A percentile compares a stretch with the other conserved stretches of the same genome.
Evolutionary conservation across 164 flowering plant genomes (phyloP).

Genomic region (Stephania japonica): DNA sequence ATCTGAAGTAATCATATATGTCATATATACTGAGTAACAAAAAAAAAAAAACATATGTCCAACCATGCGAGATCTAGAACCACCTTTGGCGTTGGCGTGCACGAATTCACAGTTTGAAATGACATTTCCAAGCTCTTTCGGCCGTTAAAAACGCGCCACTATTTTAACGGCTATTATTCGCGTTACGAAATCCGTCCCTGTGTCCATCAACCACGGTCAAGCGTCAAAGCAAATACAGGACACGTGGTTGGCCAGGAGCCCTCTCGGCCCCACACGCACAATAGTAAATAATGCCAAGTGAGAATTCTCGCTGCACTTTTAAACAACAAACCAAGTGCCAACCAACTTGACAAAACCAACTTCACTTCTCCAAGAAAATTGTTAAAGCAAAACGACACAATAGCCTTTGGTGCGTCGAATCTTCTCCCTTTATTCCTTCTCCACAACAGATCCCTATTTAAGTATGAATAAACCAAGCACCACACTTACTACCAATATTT

Average conservation of each 20-base stretch:
- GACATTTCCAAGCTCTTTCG: too few species aligned
- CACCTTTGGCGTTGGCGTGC: too few species aligned
- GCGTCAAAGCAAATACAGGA: neutral
- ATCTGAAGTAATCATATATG: too few species aligned
- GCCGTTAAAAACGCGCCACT: too few species aligned
- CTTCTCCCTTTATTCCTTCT: constrained; percentile 19
- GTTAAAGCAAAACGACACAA: constrained; percentile 18
- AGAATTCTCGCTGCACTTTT: neutral
- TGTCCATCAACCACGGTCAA: too few species aligned
- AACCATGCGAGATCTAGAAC: too few species aligned
- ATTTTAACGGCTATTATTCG: too few species aligned
- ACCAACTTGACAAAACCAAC: constrained; percentile 4
- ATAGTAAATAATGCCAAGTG: neutral
- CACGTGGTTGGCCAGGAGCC: constrained; percentile 11
- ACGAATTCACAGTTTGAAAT: too few species aligned
- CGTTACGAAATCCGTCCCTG: too few species aligned
- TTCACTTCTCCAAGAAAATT: constrained; percentile 18
- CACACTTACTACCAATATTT: neutral
- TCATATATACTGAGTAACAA: too few species aligned
- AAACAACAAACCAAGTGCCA: too few species aligned
- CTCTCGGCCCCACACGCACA: constrained; percentile 5
- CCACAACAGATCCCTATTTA: neutral
- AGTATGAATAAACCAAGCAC: neutral
- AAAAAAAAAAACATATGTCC: too few species aligned
- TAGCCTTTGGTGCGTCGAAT: constrained; percentile 35